phyloP scores from a whole-genome alignment of 805 yeast genomes.

The Saccharomycopsis sp. region DNA sequence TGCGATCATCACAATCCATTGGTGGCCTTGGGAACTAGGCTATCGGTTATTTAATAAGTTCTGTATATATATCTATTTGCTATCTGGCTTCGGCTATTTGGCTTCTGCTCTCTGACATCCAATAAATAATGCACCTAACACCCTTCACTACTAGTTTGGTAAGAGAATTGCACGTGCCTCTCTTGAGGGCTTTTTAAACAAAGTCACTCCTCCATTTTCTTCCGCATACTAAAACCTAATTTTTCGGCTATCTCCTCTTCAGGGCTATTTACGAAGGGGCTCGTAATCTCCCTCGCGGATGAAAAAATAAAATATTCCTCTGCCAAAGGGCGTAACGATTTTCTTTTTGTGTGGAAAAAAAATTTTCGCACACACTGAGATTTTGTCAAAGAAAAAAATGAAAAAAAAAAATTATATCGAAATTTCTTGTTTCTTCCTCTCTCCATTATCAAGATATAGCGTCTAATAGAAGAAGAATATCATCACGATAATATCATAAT shows the following conservation, averaged over 20 bases:
- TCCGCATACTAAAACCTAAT: neutral
- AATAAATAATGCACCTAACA: no score
- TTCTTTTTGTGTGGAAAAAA: neutral
- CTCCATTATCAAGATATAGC: neutral
- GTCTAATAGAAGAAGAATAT: neutral
- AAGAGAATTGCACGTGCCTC: neutral
- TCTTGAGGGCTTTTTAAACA: neutral
- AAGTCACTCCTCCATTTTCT: neutral
- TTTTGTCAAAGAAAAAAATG: neutral
- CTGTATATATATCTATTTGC: no score
- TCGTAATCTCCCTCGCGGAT: neutral
- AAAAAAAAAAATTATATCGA: neutral
- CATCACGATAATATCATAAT: slow-evolving; percentile 47
- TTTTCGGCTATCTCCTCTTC: no score
- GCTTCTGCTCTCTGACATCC: no score
- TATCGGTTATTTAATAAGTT: no score
- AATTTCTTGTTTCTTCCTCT: neutral
- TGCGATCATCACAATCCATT: no score
- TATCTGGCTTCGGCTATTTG: no score
- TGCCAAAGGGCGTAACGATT: neutral
- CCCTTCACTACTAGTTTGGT: no score
- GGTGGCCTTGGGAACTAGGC: no score
- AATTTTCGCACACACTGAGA: neutral
- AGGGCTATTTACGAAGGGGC: neutral
- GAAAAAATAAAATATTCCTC: no score